These are phyloP conservation scores for Podila clonocystis DNA, from an alignment of 192 early-diverging fungal genomes.

Conservation along the genomic window DNA sequence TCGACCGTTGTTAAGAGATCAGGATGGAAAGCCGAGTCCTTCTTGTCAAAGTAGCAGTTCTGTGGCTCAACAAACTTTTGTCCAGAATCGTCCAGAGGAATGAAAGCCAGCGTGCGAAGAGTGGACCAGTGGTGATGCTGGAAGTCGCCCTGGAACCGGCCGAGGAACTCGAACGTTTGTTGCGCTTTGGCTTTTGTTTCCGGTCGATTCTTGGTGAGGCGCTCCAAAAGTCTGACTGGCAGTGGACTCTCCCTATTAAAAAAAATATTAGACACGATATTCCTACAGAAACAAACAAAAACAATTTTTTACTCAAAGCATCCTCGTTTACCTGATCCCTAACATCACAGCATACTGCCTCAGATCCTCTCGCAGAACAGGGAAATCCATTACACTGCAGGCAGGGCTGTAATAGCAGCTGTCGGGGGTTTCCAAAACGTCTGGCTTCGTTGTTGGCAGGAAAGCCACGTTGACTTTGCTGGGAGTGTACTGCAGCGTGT, in stretches of 20 bases:
- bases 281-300: not conserved
- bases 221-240: constrained; percentile 44
- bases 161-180: constrained; percentile 74
- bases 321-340: constrained; percentile 56
- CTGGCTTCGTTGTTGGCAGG: constrained; percentile 62
- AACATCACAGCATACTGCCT: constrained; percentile 65
- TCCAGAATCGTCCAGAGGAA: constrained; percentile 61
- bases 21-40: constrained; percentile 55
- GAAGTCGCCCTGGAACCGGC: constrained; percentile 70
- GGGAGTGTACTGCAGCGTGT: constrained; percentile 62
- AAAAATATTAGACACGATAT: too few species aligned
- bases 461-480: constrained; percentile 61
- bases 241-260: constrained; percentile 59
- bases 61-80: constrained; percentile 53
- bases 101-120: constrained; percentile 65
- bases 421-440: constrained; percentile 60
- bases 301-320: not conserved
- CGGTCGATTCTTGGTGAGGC: constrained; percentile 44
- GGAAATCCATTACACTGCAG: constrained; percentile 72
- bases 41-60: constrained; percentile 66
- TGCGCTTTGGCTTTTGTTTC: constrained; percentile 53
- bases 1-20: constrained; percentile 70
- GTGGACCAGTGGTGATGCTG: constrained; percentile 60
- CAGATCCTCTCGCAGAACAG: constrained; percentile 67
- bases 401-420: constrained; percentile 73